Evolutionary conservation across 108 stramenopile genomes (phyloP).

Genomic region (Nitzschia putrida): DNA sequence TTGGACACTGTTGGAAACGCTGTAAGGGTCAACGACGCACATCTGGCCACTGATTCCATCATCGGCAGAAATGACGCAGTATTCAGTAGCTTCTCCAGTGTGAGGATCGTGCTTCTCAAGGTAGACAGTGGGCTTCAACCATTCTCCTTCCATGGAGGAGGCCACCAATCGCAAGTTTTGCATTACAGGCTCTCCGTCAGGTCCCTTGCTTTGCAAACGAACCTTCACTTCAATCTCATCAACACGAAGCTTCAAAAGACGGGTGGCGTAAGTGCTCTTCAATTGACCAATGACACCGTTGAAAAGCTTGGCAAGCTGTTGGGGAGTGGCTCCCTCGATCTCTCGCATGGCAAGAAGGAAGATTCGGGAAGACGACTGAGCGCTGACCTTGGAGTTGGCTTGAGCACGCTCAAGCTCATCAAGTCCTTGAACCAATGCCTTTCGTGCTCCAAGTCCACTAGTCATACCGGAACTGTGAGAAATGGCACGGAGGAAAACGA

Average conservation of each 20-base stretch:
- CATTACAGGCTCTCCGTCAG: constrained; percentile 62
- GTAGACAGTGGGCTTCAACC: constrained; percentile 90
- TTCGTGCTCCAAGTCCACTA: constrained; percentile 64
- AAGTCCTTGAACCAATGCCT: constrained; percentile 84
- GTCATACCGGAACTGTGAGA: constrained; percentile 87
- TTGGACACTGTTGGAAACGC: constrained; percentile 84
- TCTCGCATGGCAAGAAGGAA: constrained; percentile 92
- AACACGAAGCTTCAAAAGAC: constrained; percentile 92
- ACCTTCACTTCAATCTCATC: constrained; percentile 98
- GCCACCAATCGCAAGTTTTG: constrained; percentile 92
- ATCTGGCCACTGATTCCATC: constrained; percentile 64
- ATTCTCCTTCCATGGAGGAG: constrained; percentile 92
- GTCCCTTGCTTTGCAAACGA: constrained; percentile 59
- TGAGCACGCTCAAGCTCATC: constrained; percentile 95
- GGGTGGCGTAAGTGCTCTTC: constrained; percentile 82
- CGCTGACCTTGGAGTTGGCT: constrained; percentile 85
- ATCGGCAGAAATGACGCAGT: constrained; percentile 79
- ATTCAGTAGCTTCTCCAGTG: constrained; percentile 90
- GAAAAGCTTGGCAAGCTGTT: constrained; percentile 71
- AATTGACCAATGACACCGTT: constrained; percentile 66
- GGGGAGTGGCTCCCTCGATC: constrained; percentile 65
- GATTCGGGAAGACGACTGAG: constrained; percentile 90
- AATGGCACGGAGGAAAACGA: constrained; percentile 91
- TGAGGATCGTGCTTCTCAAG: constrained; percentile 91
- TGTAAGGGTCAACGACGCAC: constrained; percentile 93